Evolutionary conservation across 148 eudicot genomes (phyloP).

Genomic region (Tetragonia tetragonoides): DNA sequence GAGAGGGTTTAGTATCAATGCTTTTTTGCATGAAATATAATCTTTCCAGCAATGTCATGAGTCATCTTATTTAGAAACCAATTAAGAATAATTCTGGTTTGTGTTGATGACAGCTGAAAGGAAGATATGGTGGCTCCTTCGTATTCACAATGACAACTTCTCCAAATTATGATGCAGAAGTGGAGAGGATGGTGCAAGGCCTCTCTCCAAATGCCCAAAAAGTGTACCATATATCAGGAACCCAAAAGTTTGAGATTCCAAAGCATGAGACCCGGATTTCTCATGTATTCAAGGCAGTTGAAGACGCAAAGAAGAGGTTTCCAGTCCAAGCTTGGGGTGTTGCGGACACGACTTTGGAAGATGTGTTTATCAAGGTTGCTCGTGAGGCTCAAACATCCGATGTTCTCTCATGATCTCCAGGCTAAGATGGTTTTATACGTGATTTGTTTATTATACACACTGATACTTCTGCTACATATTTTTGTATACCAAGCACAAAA

Average conservation of each 20-base stretch:
- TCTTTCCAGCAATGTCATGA: too few relatives aligned
- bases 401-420: conserved; percentile 39
- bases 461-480: background rate
- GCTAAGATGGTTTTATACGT: background rate
- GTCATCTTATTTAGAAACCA: background rate
- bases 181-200: conserved; percentile 50
- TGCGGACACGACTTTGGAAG: conserved; percentile 86
- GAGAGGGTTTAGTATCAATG: too few relatives aligned
- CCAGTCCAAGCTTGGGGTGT: conserved; percentile 86
- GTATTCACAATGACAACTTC: conserved; percentile 84
- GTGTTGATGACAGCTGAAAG: conserved; percentile 54
- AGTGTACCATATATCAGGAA: conserved; percentile 78
- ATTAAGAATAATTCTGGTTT: background rate
- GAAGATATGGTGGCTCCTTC: conserved; percentile 73
- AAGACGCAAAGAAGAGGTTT: conserved; percentile 68
- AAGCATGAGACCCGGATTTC: conserved; percentile 63
- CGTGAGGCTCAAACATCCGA: conserved; percentile 58
- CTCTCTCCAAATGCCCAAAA: conserved; percentile 63
- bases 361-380: conserved; percentile 86
- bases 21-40: too few relatives aligned
- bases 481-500: background rate
- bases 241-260: conserved; percentile 82
- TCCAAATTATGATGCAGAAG: conserved; percentile 56
- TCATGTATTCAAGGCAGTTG: conserved; percentile 73
- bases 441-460: background rate